Base-by-base conservation (phyloP, 2,329 filamentous ascomycete genomes). In the Aspergillus pseudoglaucus region DNA sequence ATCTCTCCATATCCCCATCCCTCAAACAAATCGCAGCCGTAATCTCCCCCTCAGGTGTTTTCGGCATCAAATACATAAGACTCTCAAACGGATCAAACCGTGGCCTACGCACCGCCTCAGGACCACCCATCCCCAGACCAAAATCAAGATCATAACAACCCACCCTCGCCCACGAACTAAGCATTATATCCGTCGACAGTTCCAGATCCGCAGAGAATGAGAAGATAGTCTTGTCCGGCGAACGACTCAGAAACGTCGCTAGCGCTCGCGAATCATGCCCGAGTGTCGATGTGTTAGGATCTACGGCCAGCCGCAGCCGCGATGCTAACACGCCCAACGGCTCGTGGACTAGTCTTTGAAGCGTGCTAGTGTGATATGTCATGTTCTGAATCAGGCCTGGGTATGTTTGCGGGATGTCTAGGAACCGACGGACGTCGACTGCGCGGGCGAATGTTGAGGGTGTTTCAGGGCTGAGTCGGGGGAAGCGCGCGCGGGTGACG, bases 131-230 rank as follows among this genome's bases (percentile, higher is more conserved):
- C 0, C 69, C 71, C 1, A 82, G 27, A 18, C 53, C 53, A 2
- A 54, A 81, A 40, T 79, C 74, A 5, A 74, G 60, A 0, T 68
- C 60, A 51, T 75, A 76, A 14, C 63, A 66, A 3, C 70, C 60
- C 2, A 76, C 57, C 45, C 76, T 75, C 0, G 71, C 69, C 79
- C 78, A 82, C 1, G 77, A 81, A 48, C 75, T 80, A 5, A 82
- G 50, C 66, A 75, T 73, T 3, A 81, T 60, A 35, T 80, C 76
- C 0, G 57, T 59, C 0, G 68, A 58, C 0, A 65, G 52, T 25
- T 75, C 65, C 2, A 74, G 46, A 3, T 54, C 59, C 2, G 56
- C 53, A 8, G 50, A 51, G 20, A 58, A 42, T 2, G 48, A 0
- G 66, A 71, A 53, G 0, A 38, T 50, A 0, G 50, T 60, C 48